Percentiles rank a stretch among this genome's conserved stretches.
Conservation (phyloP, 176 grass and related monocot genomes). For the Olyra latifolia region DNA sequence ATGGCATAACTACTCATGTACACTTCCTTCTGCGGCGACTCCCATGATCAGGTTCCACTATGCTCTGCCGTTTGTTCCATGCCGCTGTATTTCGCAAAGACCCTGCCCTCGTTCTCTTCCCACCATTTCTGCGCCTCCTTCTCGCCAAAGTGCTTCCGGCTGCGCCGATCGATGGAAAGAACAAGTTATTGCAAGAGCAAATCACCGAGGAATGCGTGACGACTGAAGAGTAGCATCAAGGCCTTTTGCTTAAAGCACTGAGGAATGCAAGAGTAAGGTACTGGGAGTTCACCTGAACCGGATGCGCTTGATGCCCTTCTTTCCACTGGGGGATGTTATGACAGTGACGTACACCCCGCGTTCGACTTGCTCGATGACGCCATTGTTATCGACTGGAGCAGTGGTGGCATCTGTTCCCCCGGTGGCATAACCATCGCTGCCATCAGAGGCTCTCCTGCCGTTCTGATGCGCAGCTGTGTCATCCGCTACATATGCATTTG, state of each 20-base stretch:
- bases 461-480: slow-evolving; percentile 21
- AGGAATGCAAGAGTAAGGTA: too few relatives aligned
- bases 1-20: neutral
- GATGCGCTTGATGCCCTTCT: slow-evolving; percentile 76
- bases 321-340: slow-evolving; percentile 56
- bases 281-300: slow-evolving; percentile 71
- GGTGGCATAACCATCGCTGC: slow-evolving; percentile 12
- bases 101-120: slow-evolving; percentile 63
- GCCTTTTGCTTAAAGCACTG: neutral
- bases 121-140: slow-evolving; percentile 84
- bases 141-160: slow-evolving; percentile 87
- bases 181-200: neutral
- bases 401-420: slow-evolving; percentile 23
- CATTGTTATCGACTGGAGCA: slow-evolving; percentile 40
- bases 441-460: slow-evolving; percentile 18
- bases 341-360: slow-evolving; percentile 79
- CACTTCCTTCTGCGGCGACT: neutral
- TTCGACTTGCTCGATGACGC: slow-evolving; percentile 62
- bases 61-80: slow-evolving; percentile 22
- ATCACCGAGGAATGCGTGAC: neutral
- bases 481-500: neutral
- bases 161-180: slow-evolving; percentile 33
- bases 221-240: neutral
- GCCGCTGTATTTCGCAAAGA: slow-evolving; percentile 60
- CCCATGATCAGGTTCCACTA: neutral